Evolutionary conservation across 257 asterid genomes (phyloP), one percentile per base, ranked within the genome.

Genomic region (Jasminum sambac): DNA sequence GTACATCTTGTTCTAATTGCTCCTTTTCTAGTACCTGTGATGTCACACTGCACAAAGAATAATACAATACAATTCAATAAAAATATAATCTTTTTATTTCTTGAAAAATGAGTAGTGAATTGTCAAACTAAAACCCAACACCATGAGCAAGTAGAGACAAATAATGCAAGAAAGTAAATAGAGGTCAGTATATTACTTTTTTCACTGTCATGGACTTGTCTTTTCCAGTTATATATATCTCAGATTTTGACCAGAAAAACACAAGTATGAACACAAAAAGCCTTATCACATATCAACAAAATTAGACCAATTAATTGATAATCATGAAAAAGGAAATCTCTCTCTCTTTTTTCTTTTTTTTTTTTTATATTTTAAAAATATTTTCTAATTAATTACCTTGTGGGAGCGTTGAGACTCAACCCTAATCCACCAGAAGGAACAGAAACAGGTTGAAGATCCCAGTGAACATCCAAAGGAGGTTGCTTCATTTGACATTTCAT

Each of bases 401-500:
- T 64, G 64, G 78, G 72, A 44, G 79, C 84, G 74, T 78, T 83
- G 72, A 90, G 91, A 75, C 80, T 88, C 64, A 88, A 75, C 7
- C 90, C 90, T 16, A 90, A 79, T 46, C 87, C 96, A 75, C 72
- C 84, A 0, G 95, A 85, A 17, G 97, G 95, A 68, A 87, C 80
- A 67, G 84, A 82, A 13, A 88, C 87, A 50, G 96, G 71, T 48
- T 88, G 92, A 59, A 90, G 84, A 70, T 74, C 70, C 97, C 97
- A 88, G 17, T 74, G 90, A 67, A 81, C 58, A 68, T 88, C 96
- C 77, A 90, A 78, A 64, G 92, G 86, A 3, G 96, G 91, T 40
- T 90, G 85, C 74, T 81, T 88, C 86, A 82, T 88, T 73, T 86
- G 87, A 42, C 94, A 86, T 71, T 83, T 90, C 57, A 78, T 82